phyloP scores from a whole-genome alignment of 179 eudicot species.

The Carnegiea gigantea region DNA sequence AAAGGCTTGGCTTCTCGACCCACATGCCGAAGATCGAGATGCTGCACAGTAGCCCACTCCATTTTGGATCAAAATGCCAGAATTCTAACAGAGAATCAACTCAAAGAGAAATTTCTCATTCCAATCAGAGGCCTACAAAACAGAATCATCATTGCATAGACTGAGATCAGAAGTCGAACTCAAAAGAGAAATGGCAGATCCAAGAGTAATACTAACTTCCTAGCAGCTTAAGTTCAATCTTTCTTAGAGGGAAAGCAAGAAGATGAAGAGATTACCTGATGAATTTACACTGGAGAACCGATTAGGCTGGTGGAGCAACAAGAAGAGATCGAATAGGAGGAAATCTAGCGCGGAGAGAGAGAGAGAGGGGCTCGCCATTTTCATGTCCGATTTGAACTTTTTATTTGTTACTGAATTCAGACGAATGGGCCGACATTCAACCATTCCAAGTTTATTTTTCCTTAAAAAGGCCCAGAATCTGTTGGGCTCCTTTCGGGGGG shows the following conservation, averaged over 20 bases:
- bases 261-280: conserved; percentile 4
- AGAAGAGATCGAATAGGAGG: conserved; percentile 10
- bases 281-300: conserved; percentile 6
- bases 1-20: conserved; percentile 84
- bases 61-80: conserved; percentile 31
- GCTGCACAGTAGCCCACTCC: conserved; percentile 98
- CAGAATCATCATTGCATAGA: background rate
- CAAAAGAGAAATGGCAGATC: background rate
- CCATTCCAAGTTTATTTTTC: background rate
- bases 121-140: background rate
- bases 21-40: conserved; percentile 92
- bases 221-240: background rate
- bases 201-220: background rate
- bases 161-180: conserved; percentile 2
- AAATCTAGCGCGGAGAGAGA: conserved; percentile 5
- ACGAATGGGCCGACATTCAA: background rate
- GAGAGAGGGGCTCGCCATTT: background rate
- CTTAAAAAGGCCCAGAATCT: background rate
- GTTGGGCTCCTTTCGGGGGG: background rate
- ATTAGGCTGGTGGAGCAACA: background rate
- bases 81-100: background rate
- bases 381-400: background rate
- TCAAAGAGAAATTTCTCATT: background rate
- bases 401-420: background rate
- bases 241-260: background rate